phyloP scores from a whole-genome alignment of 2,329 filamentous ascomycete genomes.

The Taxawa tesnikishii region DNA sequence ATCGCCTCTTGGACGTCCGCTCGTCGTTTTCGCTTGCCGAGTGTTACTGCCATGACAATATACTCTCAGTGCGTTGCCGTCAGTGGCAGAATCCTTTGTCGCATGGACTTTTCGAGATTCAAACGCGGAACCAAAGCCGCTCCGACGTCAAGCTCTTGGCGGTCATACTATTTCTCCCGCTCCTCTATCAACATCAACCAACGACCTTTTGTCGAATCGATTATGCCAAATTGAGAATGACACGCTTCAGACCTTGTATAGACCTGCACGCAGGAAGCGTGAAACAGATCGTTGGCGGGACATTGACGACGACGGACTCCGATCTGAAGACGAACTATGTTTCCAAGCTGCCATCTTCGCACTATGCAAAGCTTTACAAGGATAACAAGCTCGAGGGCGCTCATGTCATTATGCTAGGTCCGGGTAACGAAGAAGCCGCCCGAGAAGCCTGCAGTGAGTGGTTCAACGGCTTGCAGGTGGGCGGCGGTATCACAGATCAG shows the following conservation, averaged over 20 bases:
- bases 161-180: too few species aligned
- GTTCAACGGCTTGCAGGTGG: constrained; percentile 73
- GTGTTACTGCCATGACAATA: constrained; percentile 27
- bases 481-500: constrained; percentile 78
- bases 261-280: constrained; percentile 95
- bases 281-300: constrained; percentile 97
- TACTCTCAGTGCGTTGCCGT: too few species aligned
- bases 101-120: too few species aligned
- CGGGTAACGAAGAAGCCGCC: constrained; percentile 72
- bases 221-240: too few species aligned
- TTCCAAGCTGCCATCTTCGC: constrained; percentile 65
- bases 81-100: too few species aligned
- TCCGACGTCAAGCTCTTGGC: too few species aligned
- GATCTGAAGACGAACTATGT: constrained; percentile 81
- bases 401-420: constrained; percentile 94
- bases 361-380: constrained; percentile 75
- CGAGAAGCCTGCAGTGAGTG: constrained; percentile 65
- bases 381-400: constrained; percentile 63
- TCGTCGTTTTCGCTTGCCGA: constrained; percentile 34
- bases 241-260: constrained; percentile 88
- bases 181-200: too few species aligned
- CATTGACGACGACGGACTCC: constrained; percentile 40
- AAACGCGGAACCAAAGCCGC: too few species aligned
- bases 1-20: constrained; percentile 17
- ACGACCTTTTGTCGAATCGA: too few species aligned